Evolutionary conservation across 768 basidiomycete species (phyloP), one percentile per base, ranked within the genome.

Genomic region (Daedaleopsis nitida): DNA sequence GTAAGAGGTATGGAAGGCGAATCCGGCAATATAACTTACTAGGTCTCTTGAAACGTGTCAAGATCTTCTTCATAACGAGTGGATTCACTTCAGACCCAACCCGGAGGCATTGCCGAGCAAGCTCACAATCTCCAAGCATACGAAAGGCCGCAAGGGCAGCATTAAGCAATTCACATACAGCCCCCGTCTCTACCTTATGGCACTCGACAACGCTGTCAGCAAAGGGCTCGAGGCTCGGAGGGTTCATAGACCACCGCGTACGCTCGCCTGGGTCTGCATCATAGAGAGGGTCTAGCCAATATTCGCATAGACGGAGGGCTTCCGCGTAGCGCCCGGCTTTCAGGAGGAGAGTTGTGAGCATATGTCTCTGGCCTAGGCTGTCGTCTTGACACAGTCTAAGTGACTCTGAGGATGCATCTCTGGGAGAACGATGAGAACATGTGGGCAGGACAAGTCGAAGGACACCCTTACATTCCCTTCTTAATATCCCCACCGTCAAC

Each of bases 301-400:
- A 55, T 60, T 78, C 78, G 3, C 70, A 59, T 54, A 80, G 81
- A 21, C 69, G 78, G 5, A 82, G 72, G 5, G 80, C 77, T 42
- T 80, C 76, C 7, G 67, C 59, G 61, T 66, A 63, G 12, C 78
- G 76, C 1, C 70, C 68, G 1, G 65, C 59, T 19, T 67, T 76
- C 49, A 77, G 59, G 5, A 82, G 74, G 13, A 77, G 53, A 2
- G 78, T 70, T 3, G 73, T 73, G n/a, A 78, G 73, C 72, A 72
- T 74, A n/a, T 65, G 48, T 14, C 79, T 74, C 23, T 74, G 71
- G 16, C 68, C 72, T 63, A 76, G 57, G 63, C 80, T 79, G 62
- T 82, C 80, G 11, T 71, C 72, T 1, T 75, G 73, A 58, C 77
- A 78, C 16, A 80, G 72, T 2, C 78, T 74, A n/a, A 81, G 70